Conservation (phyloP, 176 grass and related monocot species). For the Dendrocalamus sinicus region DNA sequence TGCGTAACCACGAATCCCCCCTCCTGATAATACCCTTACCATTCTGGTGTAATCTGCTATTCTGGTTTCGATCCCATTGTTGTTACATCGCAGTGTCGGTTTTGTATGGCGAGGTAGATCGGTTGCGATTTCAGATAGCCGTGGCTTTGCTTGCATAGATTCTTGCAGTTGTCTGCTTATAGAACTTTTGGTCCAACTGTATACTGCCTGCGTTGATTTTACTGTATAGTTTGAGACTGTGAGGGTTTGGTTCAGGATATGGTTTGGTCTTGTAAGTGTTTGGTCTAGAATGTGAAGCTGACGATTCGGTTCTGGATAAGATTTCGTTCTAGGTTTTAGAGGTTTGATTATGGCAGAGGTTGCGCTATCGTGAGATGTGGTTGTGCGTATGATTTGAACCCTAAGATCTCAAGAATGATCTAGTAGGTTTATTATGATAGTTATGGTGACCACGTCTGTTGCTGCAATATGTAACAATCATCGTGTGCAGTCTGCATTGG, state of each 20-base stretch:
- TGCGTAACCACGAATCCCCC: not conserved
- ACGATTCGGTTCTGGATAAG: not conserved
- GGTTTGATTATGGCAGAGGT: not conserved
- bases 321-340: not conserved
- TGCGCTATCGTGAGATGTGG: not conserved
- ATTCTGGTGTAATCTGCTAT: not conserved
- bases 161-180: not conserved
- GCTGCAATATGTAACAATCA: not conserved
- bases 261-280: not conserved
- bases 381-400: not conserved
- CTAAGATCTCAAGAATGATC: not conserved
- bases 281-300: not conserved
- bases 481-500: not conserved
- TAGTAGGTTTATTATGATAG: not conserved
- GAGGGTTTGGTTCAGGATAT: not conserved
- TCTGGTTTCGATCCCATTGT: slow-evolving; percentile 10
- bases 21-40: not conserved
- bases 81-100: not conserved
- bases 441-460: not conserved
- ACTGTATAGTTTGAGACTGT: not conserved
- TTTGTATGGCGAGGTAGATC: not conserved
- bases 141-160: not conserved
- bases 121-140: not conserved
- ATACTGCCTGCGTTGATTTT: not conserved
- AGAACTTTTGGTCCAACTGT: not conserved